Evolutionary conservation across 176 grass and related monocot genomes (phyloP).

Genomic region (Bromus sterilis): DNA sequence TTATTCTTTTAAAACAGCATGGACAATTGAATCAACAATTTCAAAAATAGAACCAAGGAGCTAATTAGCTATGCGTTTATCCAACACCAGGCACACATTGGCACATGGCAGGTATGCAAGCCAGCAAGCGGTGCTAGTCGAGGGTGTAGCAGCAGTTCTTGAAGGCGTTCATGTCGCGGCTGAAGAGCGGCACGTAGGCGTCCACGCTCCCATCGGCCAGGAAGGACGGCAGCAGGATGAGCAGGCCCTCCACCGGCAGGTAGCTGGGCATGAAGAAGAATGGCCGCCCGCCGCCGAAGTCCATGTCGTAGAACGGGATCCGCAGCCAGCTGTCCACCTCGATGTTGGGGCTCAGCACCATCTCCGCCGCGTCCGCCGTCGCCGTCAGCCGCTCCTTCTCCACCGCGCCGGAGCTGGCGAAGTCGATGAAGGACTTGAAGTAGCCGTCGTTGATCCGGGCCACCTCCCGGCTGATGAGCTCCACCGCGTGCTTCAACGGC

Average conservation of each 20-base stretch:
- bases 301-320: slow-evolving; percentile 27
- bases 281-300: slow-evolving; percentile 12
- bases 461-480: slow-evolving; percentile 21
- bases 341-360: slow-evolving; percentile 21
- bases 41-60: background rate
- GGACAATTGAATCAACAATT: background rate
- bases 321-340: slow-evolving; percentile 26
- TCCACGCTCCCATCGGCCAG: slow-evolving; percentile 13
- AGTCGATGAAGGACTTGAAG: slow-evolving; percentile 31
- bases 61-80: background rate
- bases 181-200: slow-evolving; percentile 16
- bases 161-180: slow-evolving; percentile 20
- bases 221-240: slow-evolving; percentile 13
- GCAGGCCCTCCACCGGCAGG: slow-evolving; percentile 24
- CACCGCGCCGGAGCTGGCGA: slow-evolving; percentile 2
- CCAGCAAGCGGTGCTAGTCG: background rate
- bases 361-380: slow-evolving; percentile 10
- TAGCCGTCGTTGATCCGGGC: slow-evolving; percentile 9
- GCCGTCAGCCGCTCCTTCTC: slow-evolving; percentile 6
- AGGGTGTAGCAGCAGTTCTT: slow-evolving; percentile 15
- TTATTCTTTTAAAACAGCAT: background rate
- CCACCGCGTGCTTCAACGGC: slow-evolving; percentile 14
- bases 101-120: background rate
- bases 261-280: slow-evolving; percentile 33
- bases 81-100: background rate